Conservation (phyloP, 2,329 filamentous ascomycete species). For the Aspergillus sp. region DNA sequence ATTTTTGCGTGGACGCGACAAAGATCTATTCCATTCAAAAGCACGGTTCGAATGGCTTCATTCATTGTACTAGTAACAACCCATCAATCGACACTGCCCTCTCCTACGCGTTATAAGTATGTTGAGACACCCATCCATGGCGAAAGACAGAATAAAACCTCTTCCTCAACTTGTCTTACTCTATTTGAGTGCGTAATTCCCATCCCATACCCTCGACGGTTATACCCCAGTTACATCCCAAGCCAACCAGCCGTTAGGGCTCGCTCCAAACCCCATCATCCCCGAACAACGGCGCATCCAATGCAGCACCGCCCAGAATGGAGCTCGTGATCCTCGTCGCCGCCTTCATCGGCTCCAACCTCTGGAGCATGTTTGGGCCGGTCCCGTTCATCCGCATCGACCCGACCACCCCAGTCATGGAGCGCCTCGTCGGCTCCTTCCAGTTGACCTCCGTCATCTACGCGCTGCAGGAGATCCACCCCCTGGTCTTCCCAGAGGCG, state of each 20-base stretch:
- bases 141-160: neutral
- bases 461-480: slow-evolving; percentile 1
- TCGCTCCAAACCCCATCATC: neutral
- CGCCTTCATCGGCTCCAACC: slow-evolving; percentile 10
- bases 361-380: slow-evolving; percentile 12
- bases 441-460: slow-evolving; percentile 12
- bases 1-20: too few relatives aligned
- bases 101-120: neutral
- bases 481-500: slow-evolving; percentile 1
- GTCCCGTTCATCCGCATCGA: slow-evolving; percentile 13
- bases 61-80: too few relatives aligned
- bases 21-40: too few relatives aligned
- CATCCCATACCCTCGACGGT: neutral
- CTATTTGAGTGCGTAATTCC: neutral
- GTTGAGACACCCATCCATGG: neutral
- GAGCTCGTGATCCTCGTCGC: slow-evolving; percentile 9
- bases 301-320: slow-evolving; percentile 5
- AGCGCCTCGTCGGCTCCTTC: slow-evolving; percentile 11
- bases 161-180: neutral
- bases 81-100: too few relatives aligned
- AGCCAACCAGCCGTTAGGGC: neutral
- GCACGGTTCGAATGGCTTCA: too few relatives aligned
- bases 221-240: neutral
- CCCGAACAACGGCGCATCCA: neutral
- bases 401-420: slow-evolving; percentile 8